phyloP scores from a whole-genome alignment of 75 land plant species.

The Isoetes taiwanensis region DNA sequence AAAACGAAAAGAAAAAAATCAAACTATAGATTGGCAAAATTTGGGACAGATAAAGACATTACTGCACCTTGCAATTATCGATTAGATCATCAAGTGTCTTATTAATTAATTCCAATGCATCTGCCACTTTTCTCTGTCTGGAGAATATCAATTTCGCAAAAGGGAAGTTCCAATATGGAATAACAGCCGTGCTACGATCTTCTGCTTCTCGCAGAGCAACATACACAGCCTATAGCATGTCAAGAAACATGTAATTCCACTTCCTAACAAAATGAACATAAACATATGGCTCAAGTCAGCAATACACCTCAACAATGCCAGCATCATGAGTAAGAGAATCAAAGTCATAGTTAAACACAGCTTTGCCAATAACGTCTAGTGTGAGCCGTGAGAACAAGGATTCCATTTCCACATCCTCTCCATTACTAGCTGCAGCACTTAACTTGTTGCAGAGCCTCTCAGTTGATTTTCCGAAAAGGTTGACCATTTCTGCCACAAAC shows the following conservation, averaged over 20 bases:
- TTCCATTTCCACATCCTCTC: slow-evolving; percentile 91
- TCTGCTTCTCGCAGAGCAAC: slow-evolving; percentile 80
- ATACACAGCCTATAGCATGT: slow-evolving; percentile 64
- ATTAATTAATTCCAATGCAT: slow-evolving; percentile 73
- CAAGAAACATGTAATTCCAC: not conserved
- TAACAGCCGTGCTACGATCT: slow-evolving; percentile 56
- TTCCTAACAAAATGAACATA: not conserved
- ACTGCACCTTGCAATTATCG: slow-evolving; percentile 75
- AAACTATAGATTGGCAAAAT: too few species aligned
- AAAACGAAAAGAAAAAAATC: not conserved
- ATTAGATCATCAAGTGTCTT: slow-evolving; percentile 64
- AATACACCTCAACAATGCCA: slow-evolving; percentile 71
- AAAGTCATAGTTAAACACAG: slow-evolving; percentile 95
- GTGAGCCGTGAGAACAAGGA: slow-evolving; percentile 84
- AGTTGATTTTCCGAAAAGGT: slow-evolving; percentile 75
- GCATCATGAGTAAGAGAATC: slow-evolving; percentile 77
- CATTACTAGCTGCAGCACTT: slow-evolving; percentile 62
- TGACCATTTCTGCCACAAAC: slow-evolving; percentile 85
- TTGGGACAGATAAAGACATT: too few species aligned
- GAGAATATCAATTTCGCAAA: slow-evolving; percentile 78
- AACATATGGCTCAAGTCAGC: not conserved
- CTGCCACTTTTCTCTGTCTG: slow-evolving; percentile 51
- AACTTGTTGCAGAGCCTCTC: slow-evolving; percentile 70
- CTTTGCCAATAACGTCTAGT: slow-evolving; percentile 91
- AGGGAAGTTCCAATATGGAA: slow-evolving; percentile 89